These are phyloP conservation scores for Phylloporus arenicola DNA, from an alignment of 768 basidiomycete genomes.

Conservation along the genomic window DNA sequence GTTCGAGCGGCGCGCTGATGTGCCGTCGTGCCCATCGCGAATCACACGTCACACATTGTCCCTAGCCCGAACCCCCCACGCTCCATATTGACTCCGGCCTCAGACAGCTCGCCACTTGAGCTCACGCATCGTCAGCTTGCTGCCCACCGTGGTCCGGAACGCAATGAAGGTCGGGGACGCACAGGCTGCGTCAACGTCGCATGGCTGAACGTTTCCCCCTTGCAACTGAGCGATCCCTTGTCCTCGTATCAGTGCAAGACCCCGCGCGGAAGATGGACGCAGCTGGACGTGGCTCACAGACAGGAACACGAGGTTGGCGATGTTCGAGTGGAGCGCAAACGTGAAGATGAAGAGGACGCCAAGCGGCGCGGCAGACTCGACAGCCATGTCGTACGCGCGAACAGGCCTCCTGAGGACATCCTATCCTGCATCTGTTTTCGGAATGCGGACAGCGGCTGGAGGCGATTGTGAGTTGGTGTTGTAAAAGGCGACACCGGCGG, in stretches of 20 bases:
- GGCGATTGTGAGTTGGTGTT: constrained; percentile 14
- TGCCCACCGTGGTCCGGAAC: not conserved
- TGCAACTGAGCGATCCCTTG: constrained; percentile 29
- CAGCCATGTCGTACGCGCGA: constrained; percentile 31
- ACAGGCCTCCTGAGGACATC: constrained; percentile 15
- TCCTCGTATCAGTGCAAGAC: not conserved
- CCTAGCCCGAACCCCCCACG: no score
- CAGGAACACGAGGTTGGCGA: constrained; percentile 31
- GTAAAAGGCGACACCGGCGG: constrained; percentile 14
- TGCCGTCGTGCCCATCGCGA: no score
- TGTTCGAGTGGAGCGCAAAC: constrained; percentile 18
- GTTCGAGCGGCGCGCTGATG: no score
- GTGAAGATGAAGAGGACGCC: constrained; percentile 30
- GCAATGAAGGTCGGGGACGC: constrained; percentile 1
- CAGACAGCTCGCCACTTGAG: not conserved
- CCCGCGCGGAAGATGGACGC: not conserved
- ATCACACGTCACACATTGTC: no score
- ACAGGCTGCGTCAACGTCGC: not conserved
- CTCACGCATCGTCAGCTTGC: not conserved
- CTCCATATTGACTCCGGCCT: no score
- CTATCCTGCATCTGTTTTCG: constrained; percentile 4
- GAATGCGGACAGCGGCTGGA: no score
- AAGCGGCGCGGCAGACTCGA: constrained; percentile 32
- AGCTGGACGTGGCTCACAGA: constrained; percentile 32
- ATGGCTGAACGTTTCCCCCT: constrained; percentile 21